Base-by-base conservation (phyloP, 2,329 filamentous ascomycete genomes). In the Calonectria pseudoreteaudii region DNA sequence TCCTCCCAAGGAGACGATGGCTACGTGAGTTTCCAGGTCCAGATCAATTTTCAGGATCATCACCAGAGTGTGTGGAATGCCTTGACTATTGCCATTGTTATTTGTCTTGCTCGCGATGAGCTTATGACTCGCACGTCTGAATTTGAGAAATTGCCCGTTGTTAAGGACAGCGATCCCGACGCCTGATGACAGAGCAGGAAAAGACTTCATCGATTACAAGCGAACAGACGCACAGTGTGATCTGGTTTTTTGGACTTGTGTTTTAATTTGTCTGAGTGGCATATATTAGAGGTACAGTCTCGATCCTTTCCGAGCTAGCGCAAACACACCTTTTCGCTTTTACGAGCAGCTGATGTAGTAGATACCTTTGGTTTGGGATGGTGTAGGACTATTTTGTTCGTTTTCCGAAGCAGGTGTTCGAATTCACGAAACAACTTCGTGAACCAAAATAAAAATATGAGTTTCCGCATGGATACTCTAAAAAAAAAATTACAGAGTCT, bases 21-120 rank as follows among this genome's bases (percentile, higher is more conserved):
- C n/a, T 82, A 84, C 66, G 82, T 87, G 38, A 87, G 85, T 75
- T 87, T 84, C 68, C 86, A 87, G 58, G 83, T 86, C n/a, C 84
- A 86, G 58, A 78, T 84, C 28, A 81, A 86, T 58, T 86, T 87
- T 56, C 79, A 81, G 66, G 82, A 86, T 53, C 79, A 79, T 14
- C 79, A 82, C 23, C 86, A 87, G 76, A 84, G 85, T 67, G 82
- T 87, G 28, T 87, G 86, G 86, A 87, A 87, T 74, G 86, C 85
- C 2, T 76, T 87, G 47, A 87, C 86, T 5, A 68, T 86, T 13
- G 86, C 85, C 11, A 81, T 86, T 28, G 82, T 82, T 14, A 82
- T 83, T 2, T 87, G 86, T 68, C 75, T 85, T 68, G 86, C 86
- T 5, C 81, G 86, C 18, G 85, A 87, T 62, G 83, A 86, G 68